Evolutionary conservation across 2,329 filamentous ascomycete species (phyloP).

Genomic region (Trichoderma guizhouense): DNA sequence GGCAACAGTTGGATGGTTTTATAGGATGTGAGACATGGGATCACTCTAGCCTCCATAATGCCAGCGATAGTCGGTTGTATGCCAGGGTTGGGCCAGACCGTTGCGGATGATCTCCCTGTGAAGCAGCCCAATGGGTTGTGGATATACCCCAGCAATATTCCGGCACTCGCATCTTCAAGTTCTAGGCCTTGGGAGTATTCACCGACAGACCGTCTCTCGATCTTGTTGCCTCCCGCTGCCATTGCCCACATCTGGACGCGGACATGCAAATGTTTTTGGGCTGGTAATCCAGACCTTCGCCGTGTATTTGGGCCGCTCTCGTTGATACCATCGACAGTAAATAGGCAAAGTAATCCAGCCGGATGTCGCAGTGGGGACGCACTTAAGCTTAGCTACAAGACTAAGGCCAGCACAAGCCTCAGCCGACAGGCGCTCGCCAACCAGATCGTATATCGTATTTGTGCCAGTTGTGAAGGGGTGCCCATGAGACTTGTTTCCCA

Average conservation of each 20-base stretch:
- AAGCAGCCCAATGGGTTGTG: neutral
- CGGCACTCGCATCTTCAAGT: neutral
- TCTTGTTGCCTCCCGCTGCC: neutral
- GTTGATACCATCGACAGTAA: neutral
- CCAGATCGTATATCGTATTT: constrained; percentile 14
- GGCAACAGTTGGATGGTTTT: neutral
- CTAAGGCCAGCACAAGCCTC: constrained; percentile 6
- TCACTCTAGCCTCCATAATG: neutral
- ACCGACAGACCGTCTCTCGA: neutral
- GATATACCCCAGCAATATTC: neutral
- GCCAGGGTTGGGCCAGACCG: neutral
- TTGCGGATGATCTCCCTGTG: neutral
- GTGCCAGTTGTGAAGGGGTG: neutral
- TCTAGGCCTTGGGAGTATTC: neutral
- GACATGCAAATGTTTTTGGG: neutral
- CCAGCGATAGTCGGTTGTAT: neutral
- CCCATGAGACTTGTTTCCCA: neutral
- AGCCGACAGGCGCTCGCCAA: neutral
- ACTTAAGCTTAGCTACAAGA: constrained; percentile 13
- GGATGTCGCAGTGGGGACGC: constrained; percentile 12
- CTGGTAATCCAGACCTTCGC: neutral
- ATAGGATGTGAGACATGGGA: neutral
- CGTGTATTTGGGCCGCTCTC: neutral
- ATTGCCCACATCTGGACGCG: neutral
- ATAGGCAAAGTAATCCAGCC: neutral